These are phyloP conservation scores for Chytriomyces confervae DNA, from an alignment of 192 early-diverging fungal genomes.

Conservation along the genomic window DNA sequence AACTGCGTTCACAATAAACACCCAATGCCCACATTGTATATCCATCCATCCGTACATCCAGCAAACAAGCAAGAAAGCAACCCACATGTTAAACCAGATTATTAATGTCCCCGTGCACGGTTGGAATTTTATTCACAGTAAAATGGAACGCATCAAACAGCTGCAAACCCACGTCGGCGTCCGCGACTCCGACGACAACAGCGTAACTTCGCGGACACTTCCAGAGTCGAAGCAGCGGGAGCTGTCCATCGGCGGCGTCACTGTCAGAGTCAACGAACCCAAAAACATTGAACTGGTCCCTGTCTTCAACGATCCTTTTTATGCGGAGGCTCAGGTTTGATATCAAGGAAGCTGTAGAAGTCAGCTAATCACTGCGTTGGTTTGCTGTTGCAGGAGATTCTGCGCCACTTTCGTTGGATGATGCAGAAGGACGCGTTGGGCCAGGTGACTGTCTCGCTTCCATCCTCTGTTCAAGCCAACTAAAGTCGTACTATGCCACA, in stretches of 20 bases:
- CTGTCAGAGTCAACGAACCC: conserved; percentile 10
- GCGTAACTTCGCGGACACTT: background rate
- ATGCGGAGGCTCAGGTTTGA: conserved; percentile 14
- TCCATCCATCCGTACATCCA: too few relatives aligned
- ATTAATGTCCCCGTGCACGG: background rate
- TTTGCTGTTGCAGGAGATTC: conserved; percentile 44
- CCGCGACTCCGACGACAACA: background rate
- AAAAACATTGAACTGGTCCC: conserved; percentile 15
- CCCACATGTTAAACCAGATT: too few relatives aligned
- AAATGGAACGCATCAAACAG: conserved; percentile 24
- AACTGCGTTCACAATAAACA: too few relatives aligned
- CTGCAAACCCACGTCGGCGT: conserved; percentile 13
- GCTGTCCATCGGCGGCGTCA: conserved; percentile 23
- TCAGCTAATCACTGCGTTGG: background rate
- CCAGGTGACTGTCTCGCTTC: conserved; percentile 47
- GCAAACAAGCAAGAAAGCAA: too few relatives aligned
- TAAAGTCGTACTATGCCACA: background rate
- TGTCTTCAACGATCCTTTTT: conserved; percentile 3
- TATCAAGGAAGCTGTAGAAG: too few relatives aligned
- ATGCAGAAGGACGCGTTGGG: conserved; percentile 81
- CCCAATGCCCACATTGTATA: too few relatives aligned
- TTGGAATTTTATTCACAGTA: background rate
- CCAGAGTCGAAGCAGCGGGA: background rate
- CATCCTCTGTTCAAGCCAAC: background rate
- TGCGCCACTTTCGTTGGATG: conserved; percentile 69